Evolutionary conservation across 2,329 filamentous ascomycete genomes (phyloP).

Genomic region (Aureobasidium subglaciale): DNA sequence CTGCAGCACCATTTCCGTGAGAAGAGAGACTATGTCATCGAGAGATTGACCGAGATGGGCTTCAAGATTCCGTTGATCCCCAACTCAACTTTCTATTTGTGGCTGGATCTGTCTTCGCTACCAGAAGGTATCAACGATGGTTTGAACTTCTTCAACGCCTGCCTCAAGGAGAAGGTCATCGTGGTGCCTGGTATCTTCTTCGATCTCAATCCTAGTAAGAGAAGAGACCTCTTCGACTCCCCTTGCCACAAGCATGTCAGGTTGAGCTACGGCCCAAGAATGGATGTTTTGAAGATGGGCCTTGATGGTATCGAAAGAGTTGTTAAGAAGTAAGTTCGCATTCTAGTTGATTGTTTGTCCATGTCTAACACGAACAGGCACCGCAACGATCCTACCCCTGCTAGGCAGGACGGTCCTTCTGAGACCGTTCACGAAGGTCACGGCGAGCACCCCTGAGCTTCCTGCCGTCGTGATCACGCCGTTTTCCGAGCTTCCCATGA

Average conservation of each 20-base stretch:
- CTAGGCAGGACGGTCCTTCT: slow-evolving; percentile 3
- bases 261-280: slow-evolving; percentile 74
- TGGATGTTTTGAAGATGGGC: slow-evolving; percentile 71
- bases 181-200: slow-evolving; percentile 98
- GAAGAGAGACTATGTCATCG: slow-evolving; percentile 87
- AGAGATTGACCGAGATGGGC: slow-evolving; percentile 73
- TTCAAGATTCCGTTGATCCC: slow-evolving; percentile 75
- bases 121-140: slow-evolving; percentile 83
- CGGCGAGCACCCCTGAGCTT: background rate
- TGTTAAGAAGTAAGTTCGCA: slow-evolving; percentile 53
- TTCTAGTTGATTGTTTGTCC: no score
- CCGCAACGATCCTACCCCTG: background rate
- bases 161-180: slow-evolving; percentile 88
- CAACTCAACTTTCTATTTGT: slow-evolving; percentile 92
- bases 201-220: slow-evolving; percentile 82
- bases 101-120: slow-evolving; percentile 58
- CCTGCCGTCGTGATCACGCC: background rate
- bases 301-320: slow-evolving; percentile 80
- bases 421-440: background rate
- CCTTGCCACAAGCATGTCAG: slow-evolving; percentile 89
- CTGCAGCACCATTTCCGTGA: slow-evolving; percentile 84
- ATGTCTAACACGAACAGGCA: background rate
- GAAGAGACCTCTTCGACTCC: slow-evolving; percentile 86
- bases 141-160: slow-evolving; percentile 93
- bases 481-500: background rate